A percentile compares a stretch with the other conserved stretches of the same genome.
Conservation (phyloP, 768 basidiomycete species). For the Dacryopinax primogenitus region DNA sequence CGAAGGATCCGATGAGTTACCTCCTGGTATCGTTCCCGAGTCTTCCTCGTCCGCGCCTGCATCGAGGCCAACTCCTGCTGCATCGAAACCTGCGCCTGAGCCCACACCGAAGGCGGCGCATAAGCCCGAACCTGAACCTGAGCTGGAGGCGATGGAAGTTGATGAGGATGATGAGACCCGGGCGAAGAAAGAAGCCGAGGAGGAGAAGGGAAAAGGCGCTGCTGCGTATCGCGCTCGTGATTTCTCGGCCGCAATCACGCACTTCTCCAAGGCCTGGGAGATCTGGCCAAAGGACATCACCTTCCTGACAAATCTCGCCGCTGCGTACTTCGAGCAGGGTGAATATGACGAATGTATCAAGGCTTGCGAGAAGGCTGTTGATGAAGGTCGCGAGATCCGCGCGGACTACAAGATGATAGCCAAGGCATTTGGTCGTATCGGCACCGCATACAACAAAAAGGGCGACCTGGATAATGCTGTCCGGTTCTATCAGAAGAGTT, state of each 20-base stretch:
- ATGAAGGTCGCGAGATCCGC: conserved; percentile 80
- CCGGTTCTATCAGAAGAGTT: conserved; percentile 85
- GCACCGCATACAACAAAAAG: conserved; percentile 72
- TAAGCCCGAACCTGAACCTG: conserved; percentile 32
- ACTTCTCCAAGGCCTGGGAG: conserved; percentile 85
- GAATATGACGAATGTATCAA: conserved; percentile 86
- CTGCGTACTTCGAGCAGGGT: conserved; percentile 82
- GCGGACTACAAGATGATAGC: conserved; percentile 93
- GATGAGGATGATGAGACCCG: conserved; percentile 57
- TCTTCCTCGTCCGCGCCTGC: conserved; percentile 15
- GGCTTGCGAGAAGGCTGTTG: conserved; percentile 88
- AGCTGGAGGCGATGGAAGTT: conserved; percentile 34
- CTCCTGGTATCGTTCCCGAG: conserved; percentile 39
- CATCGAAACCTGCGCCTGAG: conserved; percentile 24
- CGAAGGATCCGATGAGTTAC: conserved; percentile 71
- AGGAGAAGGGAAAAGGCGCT: conserved; percentile 63
- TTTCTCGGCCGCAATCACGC: conserved; percentile 60
- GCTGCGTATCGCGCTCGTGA: conserved; percentile 77
- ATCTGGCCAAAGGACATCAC: conserved; percentile 85
- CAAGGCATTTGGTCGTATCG: conserved; percentile 84
- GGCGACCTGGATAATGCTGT: conserved; percentile 63
- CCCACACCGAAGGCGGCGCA: conserved; percentile 13
- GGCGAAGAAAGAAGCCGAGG: conserved; percentile 65
- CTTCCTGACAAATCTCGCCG: conserved; percentile 81
- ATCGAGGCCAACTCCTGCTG: conserved; percentile 26